Conservation (phyloP, 1,284 basidiomycete species). For the Bjerkandera adusta region DNA sequence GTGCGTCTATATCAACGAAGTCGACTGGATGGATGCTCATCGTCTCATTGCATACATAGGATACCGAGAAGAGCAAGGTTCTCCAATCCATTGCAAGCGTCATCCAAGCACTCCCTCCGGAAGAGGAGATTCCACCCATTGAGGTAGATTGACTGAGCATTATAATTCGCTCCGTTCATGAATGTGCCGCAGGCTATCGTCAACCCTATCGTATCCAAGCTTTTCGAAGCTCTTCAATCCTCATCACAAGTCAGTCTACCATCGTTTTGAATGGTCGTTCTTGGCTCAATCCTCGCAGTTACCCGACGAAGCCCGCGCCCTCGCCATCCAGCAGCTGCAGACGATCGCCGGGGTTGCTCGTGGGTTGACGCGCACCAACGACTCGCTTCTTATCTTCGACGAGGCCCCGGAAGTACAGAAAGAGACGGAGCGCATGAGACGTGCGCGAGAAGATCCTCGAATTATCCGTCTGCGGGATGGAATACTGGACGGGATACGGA, state of each 20-base stretch:
- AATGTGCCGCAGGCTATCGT: slow-evolving; percentile 62
- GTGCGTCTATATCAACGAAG: slow-evolving; percentile 40
- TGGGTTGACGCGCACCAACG: slow-evolving; percentile 76
- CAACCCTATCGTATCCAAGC: slow-evolving; percentile 69
- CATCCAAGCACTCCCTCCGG: slow-evolving; percentile 80
- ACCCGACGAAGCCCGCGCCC: slow-evolving; percentile 61
- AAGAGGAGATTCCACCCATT: slow-evolving; percentile 76
- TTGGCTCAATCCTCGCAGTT: slow-evolving; percentile 39
- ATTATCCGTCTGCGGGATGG: slow-evolving; percentile 62
- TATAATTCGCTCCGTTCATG: slow-evolving; percentile 1
- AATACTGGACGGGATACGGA: slow-evolving; percentile 58
- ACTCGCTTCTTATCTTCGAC: slow-evolving; percentile 64
- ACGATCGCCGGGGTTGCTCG: slow-evolving; percentile 81
- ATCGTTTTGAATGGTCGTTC: background rate
- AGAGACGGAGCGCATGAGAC: slow-evolving; percentile 51
- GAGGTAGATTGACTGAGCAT: slow-evolving; percentile 44
- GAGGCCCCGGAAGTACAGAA: slow-evolving; percentile 48
- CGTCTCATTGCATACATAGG: slow-evolving; percentile 37
- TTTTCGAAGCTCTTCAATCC: slow-evolving; percentile 59
- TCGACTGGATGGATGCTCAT: background rate
- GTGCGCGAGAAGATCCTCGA: slow-evolving; percentile 63
- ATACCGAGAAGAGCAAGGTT: slow-evolving; percentile 86
- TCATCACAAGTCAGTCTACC: slow-evolving; percentile 48
- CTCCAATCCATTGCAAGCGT: slow-evolving; percentile 89
- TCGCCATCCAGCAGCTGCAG: slow-evolving; percentile 69